Evolutionary conservation across 1,284 basidiomycete species (phyloP), one percentile per base, ranked within the genome.

Genomic region (Ceratobasidium sp.): DNA sequence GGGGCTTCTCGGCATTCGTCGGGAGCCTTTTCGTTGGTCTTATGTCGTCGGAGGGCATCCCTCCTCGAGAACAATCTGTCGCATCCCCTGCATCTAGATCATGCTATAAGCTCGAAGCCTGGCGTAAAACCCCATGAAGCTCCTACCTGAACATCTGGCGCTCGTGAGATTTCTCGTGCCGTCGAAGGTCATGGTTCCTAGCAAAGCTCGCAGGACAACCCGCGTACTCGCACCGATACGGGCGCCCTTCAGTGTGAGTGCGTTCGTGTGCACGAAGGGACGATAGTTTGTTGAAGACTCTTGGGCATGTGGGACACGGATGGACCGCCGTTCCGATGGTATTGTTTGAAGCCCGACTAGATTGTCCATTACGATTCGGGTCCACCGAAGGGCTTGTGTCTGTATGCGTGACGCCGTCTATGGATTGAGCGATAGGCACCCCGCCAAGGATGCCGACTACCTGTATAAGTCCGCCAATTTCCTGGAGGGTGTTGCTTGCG

Each of bases 271-370:
- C 85, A 14, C 91, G 89, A 16, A 93, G 84, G 76, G 84, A 86
- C 80, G 88, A 90, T 7, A 91, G 83, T 11, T 89, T 86, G 58
- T 87, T 85, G 80, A 92, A 92, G 1, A 83, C 86, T 81, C 90
- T 92, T 76, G 81, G 82, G 79, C 91, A 93, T 31, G 86, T 83
- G 24, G 85, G 81, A 79, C 91, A 93, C 3, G 91, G 91, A 77
- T 91, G 89, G n/a, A 92, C 89, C 1, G 90, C 89, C 11, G 90
- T 90, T 49, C 87, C 88, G 72, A 90, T 89, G 78, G 89, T 88
- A 37, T 61, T 75, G 39, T 16, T n/a, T 56, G 29, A 29, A 19
- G 39, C 19, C 46, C 66, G 66, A 46, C 66, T 59, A 13, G 56
- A 34, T 3, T 39, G 13, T 37, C 13, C 53, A 31, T 53, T 24